These are phyloP conservation scores for Pichia rugopelliculosa DNA, from an alignment of 805 yeast genomes.

Conservation along the genomic window DNA sequence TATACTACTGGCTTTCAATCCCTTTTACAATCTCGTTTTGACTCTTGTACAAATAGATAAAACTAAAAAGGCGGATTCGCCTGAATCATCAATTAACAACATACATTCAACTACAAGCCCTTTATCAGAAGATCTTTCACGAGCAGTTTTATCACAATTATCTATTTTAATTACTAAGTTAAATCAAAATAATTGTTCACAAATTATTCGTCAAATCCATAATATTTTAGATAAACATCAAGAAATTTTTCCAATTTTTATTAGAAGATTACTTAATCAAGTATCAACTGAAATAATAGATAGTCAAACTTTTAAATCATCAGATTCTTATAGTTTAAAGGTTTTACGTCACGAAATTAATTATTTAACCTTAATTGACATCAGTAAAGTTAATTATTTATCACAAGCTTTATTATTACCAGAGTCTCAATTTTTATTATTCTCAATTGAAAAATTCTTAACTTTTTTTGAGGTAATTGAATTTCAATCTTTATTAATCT, in stretches of 20 bases:
- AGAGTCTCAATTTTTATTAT: conserved; percentile 24
- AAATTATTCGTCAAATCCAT: conserved; percentile 38
- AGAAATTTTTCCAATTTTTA: conserved; percentile 28
- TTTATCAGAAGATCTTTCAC: conserved; percentile 13
- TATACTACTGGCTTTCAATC: background rate
- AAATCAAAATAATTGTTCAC: conserved; percentile 33
- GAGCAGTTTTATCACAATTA: conserved; percentile 44
- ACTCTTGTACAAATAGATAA: conserved; percentile 11
- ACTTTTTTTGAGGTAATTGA: conserved; percentile 17
- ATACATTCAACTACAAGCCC: conserved; percentile 6
- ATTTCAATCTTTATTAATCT: conserved; percentile 22
- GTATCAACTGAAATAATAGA: conserved; percentile 21
- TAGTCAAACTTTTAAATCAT: conserved; percentile 15
- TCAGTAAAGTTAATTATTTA: conserved; percentile 12
- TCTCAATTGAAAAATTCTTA: conserved; percentile 28
- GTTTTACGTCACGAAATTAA: conserved; percentile 21
- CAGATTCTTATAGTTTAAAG: conserved; percentile 14
- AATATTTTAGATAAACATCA: conserved; percentile 35
- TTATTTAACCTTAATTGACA: conserved; percentile 16
- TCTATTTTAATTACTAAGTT: conserved; percentile 42
- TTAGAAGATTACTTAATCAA: conserved; percentile 27
- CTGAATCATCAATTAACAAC: conserved; percentile 8
- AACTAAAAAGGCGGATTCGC: conserved; percentile 19
- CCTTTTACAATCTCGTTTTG: conserved; percentile 4
- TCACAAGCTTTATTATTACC: conserved; percentile 12